Conservation (phyloP, 495 filamentous ascomycete genomes). For the Articulospora tetracladia region DNA sequence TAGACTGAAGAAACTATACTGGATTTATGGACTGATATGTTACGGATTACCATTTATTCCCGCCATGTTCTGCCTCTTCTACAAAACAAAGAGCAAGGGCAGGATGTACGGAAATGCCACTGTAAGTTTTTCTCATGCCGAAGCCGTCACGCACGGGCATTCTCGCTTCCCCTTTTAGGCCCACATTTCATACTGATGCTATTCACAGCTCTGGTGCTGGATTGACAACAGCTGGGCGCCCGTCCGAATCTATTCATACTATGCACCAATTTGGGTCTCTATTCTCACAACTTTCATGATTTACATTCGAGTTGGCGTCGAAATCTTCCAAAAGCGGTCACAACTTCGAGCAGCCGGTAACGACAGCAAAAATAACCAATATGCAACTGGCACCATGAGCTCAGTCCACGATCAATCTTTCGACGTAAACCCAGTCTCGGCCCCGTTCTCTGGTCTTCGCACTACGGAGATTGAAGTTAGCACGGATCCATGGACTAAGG, state of each 20-base stretch:
- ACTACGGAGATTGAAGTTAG: conserved; percentile 14
- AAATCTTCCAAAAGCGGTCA: conserved; percentile 44
- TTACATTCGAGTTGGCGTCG: conserved; percentile 62
- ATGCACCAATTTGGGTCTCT: conserved; percentile 81
- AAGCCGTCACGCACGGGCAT: background rate
- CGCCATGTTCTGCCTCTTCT: conserved; percentile 61
- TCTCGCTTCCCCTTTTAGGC: background rate
- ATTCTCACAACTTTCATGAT: conserved; percentile 65
- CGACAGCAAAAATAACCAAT: background rate
- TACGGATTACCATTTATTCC: conserved; percentile 75
- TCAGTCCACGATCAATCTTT: background rate
- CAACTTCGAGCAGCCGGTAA: conserved; percentile 42
- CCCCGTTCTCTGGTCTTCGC: conserved; percentile 4
- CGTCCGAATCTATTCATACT: conserved; percentile 74
- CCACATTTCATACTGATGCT: background rate
- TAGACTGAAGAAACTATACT: conserved; percentile 62
- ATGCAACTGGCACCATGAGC: conserved; percentile 10
- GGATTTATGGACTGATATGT: conserved; percentile 64
- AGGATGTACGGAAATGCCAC: conserved; percentile 72
- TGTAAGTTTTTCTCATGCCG: conserved; percentile 10
- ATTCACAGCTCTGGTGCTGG: conserved; percentile 77
- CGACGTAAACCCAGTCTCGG: background rate
- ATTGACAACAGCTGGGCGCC: conserved; percentile 62
- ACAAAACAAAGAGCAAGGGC: conserved; percentile 39
- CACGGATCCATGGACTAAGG: conserved; percentile 4